These are phyloP conservation scores for Coffea canephora DNA, from an alignment of 257 asterid species.

Conservation along the genomic window DNA sequence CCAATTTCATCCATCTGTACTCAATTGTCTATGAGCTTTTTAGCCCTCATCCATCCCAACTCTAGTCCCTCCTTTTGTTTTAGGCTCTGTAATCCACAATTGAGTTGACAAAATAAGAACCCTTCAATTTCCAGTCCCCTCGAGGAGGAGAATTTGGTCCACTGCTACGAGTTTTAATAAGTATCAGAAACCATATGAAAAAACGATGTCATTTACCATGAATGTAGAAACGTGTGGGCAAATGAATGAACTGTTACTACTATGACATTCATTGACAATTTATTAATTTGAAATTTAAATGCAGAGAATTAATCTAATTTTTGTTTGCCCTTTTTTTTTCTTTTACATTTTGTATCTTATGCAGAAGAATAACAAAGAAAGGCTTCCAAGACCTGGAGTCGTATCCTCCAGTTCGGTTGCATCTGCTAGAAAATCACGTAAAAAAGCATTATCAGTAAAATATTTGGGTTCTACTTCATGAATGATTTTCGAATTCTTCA, in stretches of 20 bases:
- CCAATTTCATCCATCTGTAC: not conserved
- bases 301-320: not conserved
- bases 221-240: not conserved
- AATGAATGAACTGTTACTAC: not conserved
- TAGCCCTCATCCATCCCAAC: not conserved
- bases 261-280: not conserved
- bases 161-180: too few relatives aligned
- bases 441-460: not conserved
- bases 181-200: conserved; percentile 1
- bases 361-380: conserved; percentile 29
- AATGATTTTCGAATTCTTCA: not conserved
- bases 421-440: conserved; percentile 44
- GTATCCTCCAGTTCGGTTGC: conserved; percentile 59
- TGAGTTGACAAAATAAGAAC: not conserved
- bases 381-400: conserved; percentile 21
- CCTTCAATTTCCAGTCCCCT: not conserved
- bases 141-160: conserved; percentile 1
- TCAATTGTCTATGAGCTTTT: not conserved
- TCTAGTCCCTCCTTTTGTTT: not conserved
- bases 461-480: not conserved
- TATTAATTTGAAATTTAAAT: not conserved
- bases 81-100: too few relatives aligned
- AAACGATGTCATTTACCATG: not conserved
- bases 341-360: conserved; percentile 14
- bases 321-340: too few relatives aligned